A percentile compares a stretch with the other conserved stretches of the same genome.
Evolutionary conservation across 2,329 filamentous ascomycete species (phyloP).

Genomic region (Metarhizium guizhouense): DNA sequence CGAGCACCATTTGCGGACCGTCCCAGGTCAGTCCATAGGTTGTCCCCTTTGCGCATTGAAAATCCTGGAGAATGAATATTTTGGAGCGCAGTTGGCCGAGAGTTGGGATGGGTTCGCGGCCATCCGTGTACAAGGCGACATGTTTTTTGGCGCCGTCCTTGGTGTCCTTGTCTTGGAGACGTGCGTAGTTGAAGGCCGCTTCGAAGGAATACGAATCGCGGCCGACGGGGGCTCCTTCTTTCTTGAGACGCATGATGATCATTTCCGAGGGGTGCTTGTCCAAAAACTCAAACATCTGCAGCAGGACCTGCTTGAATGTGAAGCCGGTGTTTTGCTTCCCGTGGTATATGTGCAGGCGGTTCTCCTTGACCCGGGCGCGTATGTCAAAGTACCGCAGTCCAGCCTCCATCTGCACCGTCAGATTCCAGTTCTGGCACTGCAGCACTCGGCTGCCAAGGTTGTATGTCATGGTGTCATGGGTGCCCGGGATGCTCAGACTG

Average conservation of each 20-base stretch:
- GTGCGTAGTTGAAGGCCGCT: conserved; percentile 33
- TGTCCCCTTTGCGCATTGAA: conserved; percentile 13
- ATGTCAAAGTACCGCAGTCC: conserved; percentile 42
- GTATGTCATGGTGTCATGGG: conserved; percentile 44
- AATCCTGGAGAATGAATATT: conserved; percentile 39
- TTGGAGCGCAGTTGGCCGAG: conserved; percentile 35
- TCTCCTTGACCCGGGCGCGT: conserved; percentile 32
- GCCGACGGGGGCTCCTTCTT: conserved; percentile 31
- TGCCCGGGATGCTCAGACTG: conserved; percentile 39
- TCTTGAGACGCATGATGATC: conserved; percentile 40
- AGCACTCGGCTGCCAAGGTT: conserved; percentile 23
- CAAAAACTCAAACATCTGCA: conserved; percentile 34
- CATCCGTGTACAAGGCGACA: conserved; percentile 21
- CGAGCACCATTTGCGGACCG: conserved; percentile 32
- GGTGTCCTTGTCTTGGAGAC: conserved; percentile 24
- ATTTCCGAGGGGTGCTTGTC: conserved; percentile 33
- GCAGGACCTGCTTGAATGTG: conserved; percentile 32
- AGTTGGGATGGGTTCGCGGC: conserved; percentile 28
- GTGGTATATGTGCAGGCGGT: conserved; percentile 38
- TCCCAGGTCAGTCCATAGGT: conserved; percentile 37
- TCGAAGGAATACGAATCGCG: conserved; percentile 30
- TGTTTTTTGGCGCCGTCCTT: conserved; percentile 23
- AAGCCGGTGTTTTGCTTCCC: conserved; percentile 34
- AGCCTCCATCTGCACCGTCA: conserved; percentile 34
- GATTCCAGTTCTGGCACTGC: conserved; percentile 38